Base-by-base conservation (phyloP, 73 alveolate species). In the Blepharisma japonicum region DNA sequence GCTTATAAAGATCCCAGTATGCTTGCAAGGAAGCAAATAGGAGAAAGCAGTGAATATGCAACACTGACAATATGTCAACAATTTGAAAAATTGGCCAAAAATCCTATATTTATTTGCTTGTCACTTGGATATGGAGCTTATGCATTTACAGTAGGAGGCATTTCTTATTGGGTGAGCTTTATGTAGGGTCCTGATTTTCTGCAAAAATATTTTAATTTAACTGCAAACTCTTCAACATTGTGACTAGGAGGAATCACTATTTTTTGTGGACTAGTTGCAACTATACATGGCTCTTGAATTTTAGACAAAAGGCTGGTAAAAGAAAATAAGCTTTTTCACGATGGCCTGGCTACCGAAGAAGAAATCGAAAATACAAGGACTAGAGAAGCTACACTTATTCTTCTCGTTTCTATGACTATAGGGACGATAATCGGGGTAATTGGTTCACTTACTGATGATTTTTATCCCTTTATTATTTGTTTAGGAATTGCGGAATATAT, bases 181-280 rank as follows among this genome's bases (percentile, higher is more conserved):
- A 53, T 14, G 23, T 53, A 53, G 67, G 74, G 74, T 14, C 39
- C 74, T 61, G 38, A 61, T 61, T 61, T 61, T 61, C n/a, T 61
- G 14, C 47, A 61, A 61, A 14, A 25, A 11, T 11, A 61, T 8
- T 61, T 18, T 39, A 20, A n/a, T 20, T 14, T 14, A 61, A 25
- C 48, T 25, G 74, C 14, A 4, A 61, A 4, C 2, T 8, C 46
- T 8, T n/a, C 74, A 61, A 61, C 49, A 0, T 18, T 61, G 50
- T 14, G 74, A 14, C 47, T 61, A 14, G 74, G 74, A 11, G 38
- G n/a, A 14, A 61, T 61, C 39, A 61, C 74, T 2, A 61, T 61
- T 20, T 20, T 61, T 3, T 61, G 47, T 14, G 74, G 74, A 20
- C 74, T 61, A 1, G 39, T 61, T 39, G 74, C 74, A 9, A 61